Conservation (phyloP, 441 rosid genomes). For the Syzygium malaccense region DNA sequence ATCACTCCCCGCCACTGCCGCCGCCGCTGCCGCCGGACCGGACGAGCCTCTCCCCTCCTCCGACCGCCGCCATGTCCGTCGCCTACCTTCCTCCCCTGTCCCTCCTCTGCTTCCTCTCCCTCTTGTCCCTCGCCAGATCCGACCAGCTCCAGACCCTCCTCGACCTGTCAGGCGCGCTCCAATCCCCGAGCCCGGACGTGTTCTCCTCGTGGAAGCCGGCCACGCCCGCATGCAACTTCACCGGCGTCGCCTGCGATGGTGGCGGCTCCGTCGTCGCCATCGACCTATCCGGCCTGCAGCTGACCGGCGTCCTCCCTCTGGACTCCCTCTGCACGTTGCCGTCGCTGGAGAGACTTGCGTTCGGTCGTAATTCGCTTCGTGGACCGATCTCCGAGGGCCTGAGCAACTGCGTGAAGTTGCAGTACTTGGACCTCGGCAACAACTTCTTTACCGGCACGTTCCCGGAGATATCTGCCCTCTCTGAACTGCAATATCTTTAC, state of each 20-base stretch:
- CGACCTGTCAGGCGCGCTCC: conserved; percentile 33
- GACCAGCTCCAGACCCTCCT: conserved; percentile 55
- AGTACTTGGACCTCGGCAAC: conserved; percentile 74
- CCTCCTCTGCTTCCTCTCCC: conserved; percentile 27
- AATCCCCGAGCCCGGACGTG: conserved; percentile 15
- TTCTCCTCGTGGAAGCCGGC: conserved; percentile 52
- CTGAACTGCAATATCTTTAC: conserved; percentile 40
- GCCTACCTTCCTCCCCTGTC: neutral
- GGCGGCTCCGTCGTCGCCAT: conserved; percentile 44
- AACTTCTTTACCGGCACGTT: conserved; percentile 52
- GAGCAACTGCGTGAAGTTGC: conserved; percentile 45
- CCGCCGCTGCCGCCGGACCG: neutral
- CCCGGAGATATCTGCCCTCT: conserved; percentile 53
- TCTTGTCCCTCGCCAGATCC: conserved; percentile 17
- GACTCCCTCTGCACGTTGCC: conserved; percentile 54
- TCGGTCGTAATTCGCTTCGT: conserved; percentile 49
- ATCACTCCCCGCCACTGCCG: neutral
- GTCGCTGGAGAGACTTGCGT: conserved; percentile 52
- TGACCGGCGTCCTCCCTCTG: conserved; percentile 47
- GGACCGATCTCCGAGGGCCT: conserved; percentile 35
- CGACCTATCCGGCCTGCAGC: conserved; percentile 45
- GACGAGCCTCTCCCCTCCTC: neutral
- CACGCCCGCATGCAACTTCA: conserved; percentile 30
- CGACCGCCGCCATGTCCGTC: neutral
- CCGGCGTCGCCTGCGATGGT: conserved; percentile 55